These are phyloP conservation scores for Trichoderma koningii DNA, from an alignment of 2,329 filamentous ascomycete genomes.

Conservation along the genomic window DNA sequence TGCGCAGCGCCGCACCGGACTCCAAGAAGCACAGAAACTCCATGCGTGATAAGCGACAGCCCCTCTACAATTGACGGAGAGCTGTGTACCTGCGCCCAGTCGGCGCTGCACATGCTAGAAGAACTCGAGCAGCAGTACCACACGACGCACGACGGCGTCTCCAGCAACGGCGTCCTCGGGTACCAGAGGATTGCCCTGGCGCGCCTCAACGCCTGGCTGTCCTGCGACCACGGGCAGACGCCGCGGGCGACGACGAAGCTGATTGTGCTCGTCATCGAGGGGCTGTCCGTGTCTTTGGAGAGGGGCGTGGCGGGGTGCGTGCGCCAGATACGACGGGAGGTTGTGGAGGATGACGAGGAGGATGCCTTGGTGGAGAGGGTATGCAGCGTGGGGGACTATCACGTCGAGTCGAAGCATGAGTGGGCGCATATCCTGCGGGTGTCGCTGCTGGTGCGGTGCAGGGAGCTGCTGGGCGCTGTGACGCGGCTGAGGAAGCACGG, in stretches of 20 bases:
- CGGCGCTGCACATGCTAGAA: conserved; percentile 14
- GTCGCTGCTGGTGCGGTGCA: conserved; percentile 10
- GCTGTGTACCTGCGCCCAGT: conserved; percentile 5
- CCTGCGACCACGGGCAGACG: conserved; percentile 13
- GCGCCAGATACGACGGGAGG: conserved; percentile 2
- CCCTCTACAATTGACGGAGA: conserved; percentile 7
- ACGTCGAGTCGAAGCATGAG: conserved; percentile 15
- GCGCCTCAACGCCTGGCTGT: conserved; percentile 4
- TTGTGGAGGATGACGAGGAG: not conserved
- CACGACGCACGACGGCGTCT: not conserved
- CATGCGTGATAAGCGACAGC: not conserved
- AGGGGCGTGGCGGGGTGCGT: conserved; percentile 6
- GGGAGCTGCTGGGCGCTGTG: conserved; percentile 14
- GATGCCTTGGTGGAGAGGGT: not conserved
- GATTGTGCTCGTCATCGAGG: conserved; percentile 17
- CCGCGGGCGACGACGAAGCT: conserved; percentile 13
- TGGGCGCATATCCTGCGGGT: conserved; percentile 18
- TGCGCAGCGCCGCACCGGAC: not conserved
- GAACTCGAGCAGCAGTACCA: conserved; percentile 13
- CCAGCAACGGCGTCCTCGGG: not conserved
- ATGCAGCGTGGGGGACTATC: conserved; percentile 17
- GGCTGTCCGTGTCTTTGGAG: conserved; percentile 7
- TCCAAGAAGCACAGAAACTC: not conserved
- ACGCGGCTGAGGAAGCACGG: conserved; percentile 1
- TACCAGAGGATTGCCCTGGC: conserved; percentile 18